A percentile compares a stretch with the other conserved stretches of the same genome.
Evolutionary conservation across 805 yeast species (phyloP).

Genomic region (Wickerhamiella alocasiicola): DNA sequence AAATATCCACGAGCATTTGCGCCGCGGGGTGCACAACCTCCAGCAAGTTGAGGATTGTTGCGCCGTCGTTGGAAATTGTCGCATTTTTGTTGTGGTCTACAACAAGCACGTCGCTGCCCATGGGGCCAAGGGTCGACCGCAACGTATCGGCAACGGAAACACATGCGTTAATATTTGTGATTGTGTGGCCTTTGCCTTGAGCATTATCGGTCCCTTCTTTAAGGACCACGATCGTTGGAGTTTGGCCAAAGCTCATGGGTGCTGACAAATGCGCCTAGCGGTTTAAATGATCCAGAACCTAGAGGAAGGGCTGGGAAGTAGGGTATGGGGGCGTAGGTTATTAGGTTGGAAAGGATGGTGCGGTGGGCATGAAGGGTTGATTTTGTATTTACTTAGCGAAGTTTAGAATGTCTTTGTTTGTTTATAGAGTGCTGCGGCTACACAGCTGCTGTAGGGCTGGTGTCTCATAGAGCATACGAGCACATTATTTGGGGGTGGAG

Average conservation of each 20-base stretch:
- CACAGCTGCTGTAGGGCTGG: too few relatives aligned
- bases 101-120: conserved; percentile 89
- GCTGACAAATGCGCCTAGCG: too few relatives aligned
- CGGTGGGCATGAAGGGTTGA: too few relatives aligned
- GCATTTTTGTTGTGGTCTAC: conserved; percentile 75
- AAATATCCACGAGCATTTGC: conserved; percentile 82
- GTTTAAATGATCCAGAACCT: conserved; percentile 2
- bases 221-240: conserved; percentile 95
- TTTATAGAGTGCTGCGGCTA: too few relatives aligned
- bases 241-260: conserved; percentile 87
- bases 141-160: conserved; percentile 92
- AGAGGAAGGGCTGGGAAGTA: background rate
- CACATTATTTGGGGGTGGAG: too few relatives aligned
- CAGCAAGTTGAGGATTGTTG: conserved; percentile 79
- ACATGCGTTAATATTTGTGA: conserved; percentile 93
- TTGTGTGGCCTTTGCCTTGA: conserved; percentile 92
- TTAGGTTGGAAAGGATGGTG: background rate
- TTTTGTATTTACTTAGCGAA: too few relatives aligned
- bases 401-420: too few relatives aligned
- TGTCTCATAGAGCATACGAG: too few relatives aligned
- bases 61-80: conserved; percentile 96
- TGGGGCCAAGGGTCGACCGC: conserved; percentile 90
- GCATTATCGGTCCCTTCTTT: conserved; percentile 97
- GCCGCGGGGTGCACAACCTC: conserved; percentile 99
- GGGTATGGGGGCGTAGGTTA: background rate